A percentile compares a stretch with the other conserved stretches of the same genome.
Conservation (phyloP, 2,329 filamentous ascomycete species). For the Bisporella sp. region DNA sequence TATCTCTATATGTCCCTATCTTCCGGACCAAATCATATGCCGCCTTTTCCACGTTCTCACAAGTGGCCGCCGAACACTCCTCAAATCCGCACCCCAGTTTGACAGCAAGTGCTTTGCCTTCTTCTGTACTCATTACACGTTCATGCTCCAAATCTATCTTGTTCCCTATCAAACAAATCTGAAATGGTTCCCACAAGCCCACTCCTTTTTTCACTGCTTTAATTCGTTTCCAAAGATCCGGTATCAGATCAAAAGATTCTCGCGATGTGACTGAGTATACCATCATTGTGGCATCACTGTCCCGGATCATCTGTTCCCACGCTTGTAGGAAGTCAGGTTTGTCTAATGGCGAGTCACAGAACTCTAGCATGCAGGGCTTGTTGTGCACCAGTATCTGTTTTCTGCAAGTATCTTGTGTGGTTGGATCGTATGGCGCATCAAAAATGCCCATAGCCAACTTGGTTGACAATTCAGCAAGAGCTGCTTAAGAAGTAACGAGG, state of each 20-base stretch:
- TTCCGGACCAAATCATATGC: background rate
- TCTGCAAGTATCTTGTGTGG: background rate
- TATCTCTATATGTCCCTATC: background rate
- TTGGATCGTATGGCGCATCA: background rate
- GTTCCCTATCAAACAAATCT: background rate
- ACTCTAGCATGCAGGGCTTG: background rate
- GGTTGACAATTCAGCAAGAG: background rate
- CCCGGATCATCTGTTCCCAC: background rate
- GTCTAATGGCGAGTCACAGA: background rate
- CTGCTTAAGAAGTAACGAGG: background rate
- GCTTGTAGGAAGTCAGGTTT: background rate
- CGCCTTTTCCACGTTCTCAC: background rate
- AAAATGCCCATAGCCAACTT: background rate
- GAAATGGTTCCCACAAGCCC: background rate
- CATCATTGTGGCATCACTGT: background rate
- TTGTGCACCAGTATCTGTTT: background rate
- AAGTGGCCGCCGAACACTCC: background rate
- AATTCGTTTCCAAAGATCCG: background rate
- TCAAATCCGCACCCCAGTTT: background rate
- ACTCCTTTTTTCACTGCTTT: background rate
- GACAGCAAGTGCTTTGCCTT: background rate
- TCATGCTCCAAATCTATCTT: background rate
- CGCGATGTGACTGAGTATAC: background rate
- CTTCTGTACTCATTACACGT: background rate
- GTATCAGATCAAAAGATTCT: background rate